Base-by-base conservation (phyloP, 2,329 filamentous ascomycete genomes). In the Botrytis paeoniae region DNA sequence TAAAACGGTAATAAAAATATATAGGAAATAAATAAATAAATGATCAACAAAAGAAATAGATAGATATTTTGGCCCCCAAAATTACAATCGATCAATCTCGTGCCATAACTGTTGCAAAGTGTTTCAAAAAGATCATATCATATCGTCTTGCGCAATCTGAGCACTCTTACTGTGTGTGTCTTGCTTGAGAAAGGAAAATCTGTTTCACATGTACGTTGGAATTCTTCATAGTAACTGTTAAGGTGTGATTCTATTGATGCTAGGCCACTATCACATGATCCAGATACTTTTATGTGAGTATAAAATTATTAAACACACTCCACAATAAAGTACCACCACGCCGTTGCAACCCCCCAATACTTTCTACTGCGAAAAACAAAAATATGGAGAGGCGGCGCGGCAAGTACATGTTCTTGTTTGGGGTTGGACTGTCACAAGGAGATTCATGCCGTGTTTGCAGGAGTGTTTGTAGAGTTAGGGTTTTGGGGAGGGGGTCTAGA, bases 71-170 rank as follows among this genome's bases (percentile, higher is more conserved):
- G 0, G 1, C 37, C 37, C 37, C 60, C 60, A 41, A 62, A 20
- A 8, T n/a, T n/a, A 25, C 4, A 4, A 25, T 25, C 4, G 3
- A 8, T 39, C 22, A 25, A 37, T 37, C 25, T 25, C 60, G 25
- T 62, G 25, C 43, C 20, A 66, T 43, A 66, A 66, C 61, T 7
- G 37, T 39, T 62, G 12, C 60, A n/a, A 39, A 37, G 9, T 62
- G 35, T 62, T 61, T 59, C 57, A 59, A 32, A 37, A 25, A 32
- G 12, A 43, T 29, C 25, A 63, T 14, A 69, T 57, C 48, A 32
- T 22, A 25, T 57, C 48, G 29, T n/a, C 45, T 69, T 69, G 51
- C 66, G 66, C 66, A 69, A 69, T 69, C 66, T 18, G n/a, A 69
- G 65, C 65, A 18, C 22, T 45, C 20, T 22, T 22, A 45, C 43